phyloP scores from a whole-genome alignment of 2,329 filamentous ascomycete species.

The Capronia americana region DNA sequence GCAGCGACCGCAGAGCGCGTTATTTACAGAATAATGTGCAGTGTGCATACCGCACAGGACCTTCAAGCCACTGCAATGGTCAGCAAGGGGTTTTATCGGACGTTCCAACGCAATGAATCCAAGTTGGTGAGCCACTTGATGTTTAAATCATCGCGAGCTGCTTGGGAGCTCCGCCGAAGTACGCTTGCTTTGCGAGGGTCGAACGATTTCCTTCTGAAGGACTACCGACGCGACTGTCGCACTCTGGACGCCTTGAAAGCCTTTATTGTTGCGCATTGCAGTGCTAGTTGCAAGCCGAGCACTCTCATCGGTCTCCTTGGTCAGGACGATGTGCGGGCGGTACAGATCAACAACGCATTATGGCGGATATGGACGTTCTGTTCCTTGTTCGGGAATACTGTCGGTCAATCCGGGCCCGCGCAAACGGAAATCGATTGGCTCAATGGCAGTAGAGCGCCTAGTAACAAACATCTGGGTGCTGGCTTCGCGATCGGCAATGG shows the following conservation, averaged over 20 bases:
- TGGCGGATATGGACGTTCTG: constrained; percentile 73
- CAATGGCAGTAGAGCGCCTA: constrained; percentile 60
- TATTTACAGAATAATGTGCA: constrained; percentile 37
- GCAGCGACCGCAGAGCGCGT: constrained; percentile 35
- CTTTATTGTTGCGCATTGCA: constrained; percentile 62
- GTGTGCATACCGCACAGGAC: constrained; percentile 31
- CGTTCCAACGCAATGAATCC: constrained; percentile 38
- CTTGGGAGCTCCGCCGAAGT: constrained; percentile 38
- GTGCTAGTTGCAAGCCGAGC: constrained; percentile 62
- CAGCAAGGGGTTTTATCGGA: constrained; percentile 38
- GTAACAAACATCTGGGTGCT: constrained; percentile 57
- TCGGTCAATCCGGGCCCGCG: constrained; percentile 63
- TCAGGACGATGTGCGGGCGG: constrained; percentile 52
- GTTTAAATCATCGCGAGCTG: constrained; percentile 35
- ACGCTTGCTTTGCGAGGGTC: constrained; percentile 31
- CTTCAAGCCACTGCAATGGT: constrained; percentile 37
- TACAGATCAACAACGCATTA: constrained; percentile 65
- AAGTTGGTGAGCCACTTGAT: constrained; percentile 36
- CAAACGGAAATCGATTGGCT: constrained; percentile 69
- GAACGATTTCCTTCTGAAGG: constrained; percentile 35
- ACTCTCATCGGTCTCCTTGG: constrained; percentile 62
- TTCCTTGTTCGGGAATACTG: constrained; percentile 63
- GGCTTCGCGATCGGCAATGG: constrained; percentile 65
- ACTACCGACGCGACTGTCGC: constrained; percentile 52
- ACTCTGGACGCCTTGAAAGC: constrained; percentile 62